Conservation (phyloP, 2,329 filamentous ascomycete species). For the Arthrobotrys musiformis region DNA sequence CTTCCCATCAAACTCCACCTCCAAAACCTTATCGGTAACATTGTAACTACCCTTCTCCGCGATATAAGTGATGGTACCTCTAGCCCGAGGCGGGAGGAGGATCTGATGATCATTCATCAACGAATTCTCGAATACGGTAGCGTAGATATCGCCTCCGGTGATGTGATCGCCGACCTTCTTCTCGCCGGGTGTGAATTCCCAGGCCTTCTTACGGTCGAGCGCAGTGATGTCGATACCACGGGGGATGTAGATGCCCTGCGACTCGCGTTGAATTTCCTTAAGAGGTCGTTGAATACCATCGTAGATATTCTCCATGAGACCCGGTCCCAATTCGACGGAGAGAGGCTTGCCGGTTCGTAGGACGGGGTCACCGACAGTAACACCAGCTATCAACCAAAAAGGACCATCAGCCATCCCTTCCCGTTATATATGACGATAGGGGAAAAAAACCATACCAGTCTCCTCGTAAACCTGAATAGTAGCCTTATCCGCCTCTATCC, state of each 20-base stretch:
- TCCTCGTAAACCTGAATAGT: conserved; percentile 99
- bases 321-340: conserved; percentile 95
- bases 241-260: conserved; percentile 95
- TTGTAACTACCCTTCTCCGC: conserved; percentile 91
- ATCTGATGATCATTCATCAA: conserved; percentile 94
- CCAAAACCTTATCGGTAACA: conserved; percentile 90
- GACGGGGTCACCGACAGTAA: conserved; percentile 95
- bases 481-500: conserved; percentile 93
- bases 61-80: conserved; percentile 91
- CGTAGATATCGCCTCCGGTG: conserved; percentile 95
- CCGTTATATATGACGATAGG: not conserved
- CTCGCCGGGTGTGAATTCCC: conserved; percentile 87
- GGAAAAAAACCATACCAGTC: conserved; percentile 73
- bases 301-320: conserved; percentile 98
- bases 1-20: conserved; percentile 96
- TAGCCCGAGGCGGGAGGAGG: conserved; percentile 85
- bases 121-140: conserved; percentile 94
- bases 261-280: conserved; percentile 79
- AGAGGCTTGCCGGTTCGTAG: conserved; percentile 90
- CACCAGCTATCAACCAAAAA: conserved; percentile 79
- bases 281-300: conserved; percentile 98
- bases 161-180: conserved; percentile 97
- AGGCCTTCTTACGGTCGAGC: conserved; percentile 90
- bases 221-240: conserved; percentile 89
- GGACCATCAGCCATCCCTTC: not conserved